Evolutionary conservation across 352 stramenopile species (phyloP).

Genomic region (Pythium diclinum): DNA sequence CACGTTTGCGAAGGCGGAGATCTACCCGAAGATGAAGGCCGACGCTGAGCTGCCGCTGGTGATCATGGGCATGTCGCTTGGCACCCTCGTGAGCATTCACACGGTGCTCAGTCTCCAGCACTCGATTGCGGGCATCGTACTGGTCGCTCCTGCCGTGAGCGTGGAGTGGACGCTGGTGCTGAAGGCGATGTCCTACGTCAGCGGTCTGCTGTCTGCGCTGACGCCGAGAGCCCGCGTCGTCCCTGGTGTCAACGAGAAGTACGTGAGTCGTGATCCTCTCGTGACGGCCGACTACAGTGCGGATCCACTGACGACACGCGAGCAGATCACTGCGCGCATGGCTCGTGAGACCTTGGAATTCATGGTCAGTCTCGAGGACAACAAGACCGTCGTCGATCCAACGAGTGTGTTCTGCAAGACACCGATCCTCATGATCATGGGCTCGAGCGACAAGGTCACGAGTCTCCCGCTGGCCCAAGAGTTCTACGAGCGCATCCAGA

Average conservation of each 20-base stretch:
- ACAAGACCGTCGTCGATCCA: constrained; percentile 12
- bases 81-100: constrained; percentile 17
- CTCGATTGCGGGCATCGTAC: constrained; percentile 14
- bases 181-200: background rate
- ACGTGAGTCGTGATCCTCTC: constrained; percentile 10
- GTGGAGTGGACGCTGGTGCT: constrained; percentile 17
- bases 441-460: constrained; percentile 24
- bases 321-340: constrained; percentile 9
- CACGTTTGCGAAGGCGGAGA: constrained; percentile 11
- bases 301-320: constrained; percentile 19
- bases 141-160: constrained; percentile 10
- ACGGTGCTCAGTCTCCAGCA: constrained; percentile 19
- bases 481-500: constrained; percentile 41
- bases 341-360: constrained; percentile 16
- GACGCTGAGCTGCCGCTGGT: background rate
- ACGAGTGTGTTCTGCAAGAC: constrained; percentile 9
- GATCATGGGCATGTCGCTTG: constrained; percentile 23
- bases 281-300: constrained; percentile 13
- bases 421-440: constrained; percentile 20
- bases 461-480: constrained; percentile 32
- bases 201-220: background rate
- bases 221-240: constrained; percentile 11
- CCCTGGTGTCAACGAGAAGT: constrained; percentile 18
- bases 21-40: constrained; percentile 5
- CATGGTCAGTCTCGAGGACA: constrained; percentile 20